Conservation (phyloP, 495 filamentous ascomycete genomes). For the Talaromyces nanjingensis region DNA sequence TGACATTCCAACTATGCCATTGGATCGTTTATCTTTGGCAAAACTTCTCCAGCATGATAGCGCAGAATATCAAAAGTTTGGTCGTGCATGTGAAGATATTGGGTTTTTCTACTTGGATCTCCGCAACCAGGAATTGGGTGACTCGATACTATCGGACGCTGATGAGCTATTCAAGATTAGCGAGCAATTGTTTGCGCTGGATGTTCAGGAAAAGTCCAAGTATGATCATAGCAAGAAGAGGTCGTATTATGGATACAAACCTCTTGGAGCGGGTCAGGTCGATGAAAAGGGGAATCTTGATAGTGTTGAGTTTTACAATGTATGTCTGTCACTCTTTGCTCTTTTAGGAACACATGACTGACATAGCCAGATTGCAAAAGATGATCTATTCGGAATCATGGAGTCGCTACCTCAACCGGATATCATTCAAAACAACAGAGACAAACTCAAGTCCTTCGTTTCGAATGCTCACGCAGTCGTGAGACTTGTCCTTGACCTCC, state of each 20-base stretch:
- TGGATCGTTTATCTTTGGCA: slow-evolving; percentile 45
- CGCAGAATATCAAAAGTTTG: slow-evolving; percentile 37
- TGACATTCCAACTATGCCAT: slow-evolving; percentile 45
- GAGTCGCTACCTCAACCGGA: slow-evolving; percentile 38
- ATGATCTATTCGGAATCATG: slow-evolving; percentile 44
- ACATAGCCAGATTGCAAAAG: slow-evolving; percentile 37
- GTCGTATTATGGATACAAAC: slow-evolving; percentile 51
- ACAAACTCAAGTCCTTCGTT: slow-evolving; percentile 41
- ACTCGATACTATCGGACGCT: slow-evolving; percentile 34
- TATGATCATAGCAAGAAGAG: slow-evolving; percentile 40
- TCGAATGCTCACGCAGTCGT: slow-evolving; percentile 41
- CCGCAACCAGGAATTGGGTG: slow-evolving; percentile 26
- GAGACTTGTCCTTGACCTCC: slow-evolving; percentile 37
- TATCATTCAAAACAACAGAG: slow-evolving; percentile 29
- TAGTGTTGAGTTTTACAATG: slow-evolving; percentile 59
- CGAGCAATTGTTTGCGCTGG: slow-evolving; percentile 40
- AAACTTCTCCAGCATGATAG: slow-evolving; percentile 37
- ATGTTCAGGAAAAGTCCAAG: slow-evolving; percentile 44
- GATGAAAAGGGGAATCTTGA: slow-evolving; percentile 49
- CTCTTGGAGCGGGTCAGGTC: slow-evolving; percentile 39
- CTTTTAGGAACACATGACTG: background rate
- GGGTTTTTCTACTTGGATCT: slow-evolving; percentile 63
- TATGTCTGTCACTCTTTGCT: slow-evolving; percentile 13
- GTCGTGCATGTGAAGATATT: slow-evolving; percentile 42
- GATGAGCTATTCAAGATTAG: slow-evolving; percentile 40